Conservation (phyloP, 352 stramenopile species). For the Plasmopara viticola region DNA sequence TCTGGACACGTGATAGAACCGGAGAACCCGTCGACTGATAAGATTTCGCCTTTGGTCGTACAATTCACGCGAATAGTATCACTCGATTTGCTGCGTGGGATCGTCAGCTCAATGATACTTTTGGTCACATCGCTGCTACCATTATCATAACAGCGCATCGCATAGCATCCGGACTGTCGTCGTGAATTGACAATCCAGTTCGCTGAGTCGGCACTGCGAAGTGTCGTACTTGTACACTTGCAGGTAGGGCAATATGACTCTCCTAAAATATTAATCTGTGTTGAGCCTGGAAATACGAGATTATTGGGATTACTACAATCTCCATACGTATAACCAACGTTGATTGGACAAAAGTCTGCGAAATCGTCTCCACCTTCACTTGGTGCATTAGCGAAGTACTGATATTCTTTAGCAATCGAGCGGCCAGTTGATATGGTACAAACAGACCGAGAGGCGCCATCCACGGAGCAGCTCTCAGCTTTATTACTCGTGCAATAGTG, state of each 20-base stretch:
- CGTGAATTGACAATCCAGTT: conserved; percentile 50
- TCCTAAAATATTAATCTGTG: conserved; percentile 66
- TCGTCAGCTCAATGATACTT: conserved; percentile 35
- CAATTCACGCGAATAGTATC: conserved; percentile 39
- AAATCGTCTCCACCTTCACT: conserved; percentile 53
- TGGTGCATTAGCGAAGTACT: conserved; percentile 51
- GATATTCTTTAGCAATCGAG: conserved; percentile 42
- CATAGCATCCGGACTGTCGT: conserved; percentile 72
- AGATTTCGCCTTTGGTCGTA: conserved; percentile 30
- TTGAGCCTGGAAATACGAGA: conserved; percentile 34
- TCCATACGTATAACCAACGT: conserved; percentile 55
- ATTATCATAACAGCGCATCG: conserved; percentile 48
- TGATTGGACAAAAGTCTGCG: conserved; percentile 74
- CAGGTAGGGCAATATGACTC: conserved; percentile 71
- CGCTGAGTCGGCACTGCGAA: conserved; percentile 53
- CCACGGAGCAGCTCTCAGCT: conserved; percentile 68
- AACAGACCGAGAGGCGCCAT: conserved; percentile 58
- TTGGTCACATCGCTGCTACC: conserved; percentile 7
- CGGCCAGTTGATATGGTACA: conserved; percentile 42
- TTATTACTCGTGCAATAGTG: conserved; percentile 60
- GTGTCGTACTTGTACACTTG: conserved; percentile 60
- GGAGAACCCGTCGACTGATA: conserved; percentile 44
- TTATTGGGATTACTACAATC: conserved; percentile 64
- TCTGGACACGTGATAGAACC: conserved; percentile 65
- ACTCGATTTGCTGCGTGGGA: conserved; percentile 27